These are phyloP conservation scores for Aspergillus oerlinghausenensis DNA, from an alignment of 2,329 filamentous ascomycete species.

Conservation along the genomic window DNA sequence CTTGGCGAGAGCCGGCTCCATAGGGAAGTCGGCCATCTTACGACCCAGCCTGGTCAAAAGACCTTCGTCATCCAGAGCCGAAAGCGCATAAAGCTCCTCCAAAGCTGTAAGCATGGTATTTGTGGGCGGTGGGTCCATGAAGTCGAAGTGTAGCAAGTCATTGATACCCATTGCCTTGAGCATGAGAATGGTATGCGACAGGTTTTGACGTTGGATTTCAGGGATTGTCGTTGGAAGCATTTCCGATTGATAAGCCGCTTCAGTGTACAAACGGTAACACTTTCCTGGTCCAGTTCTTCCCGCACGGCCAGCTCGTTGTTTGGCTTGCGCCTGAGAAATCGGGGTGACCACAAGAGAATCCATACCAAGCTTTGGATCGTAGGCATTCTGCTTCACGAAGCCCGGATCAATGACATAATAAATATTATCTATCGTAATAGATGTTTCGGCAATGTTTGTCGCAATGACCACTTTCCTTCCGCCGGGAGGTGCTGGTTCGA, in stretches of 20 bases:
- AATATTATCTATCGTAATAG: constrained; percentile 95
- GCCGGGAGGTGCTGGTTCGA: constrained; percentile 84
- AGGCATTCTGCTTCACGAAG: constrained; percentile 96
- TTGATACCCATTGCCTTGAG: constrained; percentile 99
- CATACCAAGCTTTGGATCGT: constrained; percentile 96
- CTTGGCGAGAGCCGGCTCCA: constrained; percentile 91
- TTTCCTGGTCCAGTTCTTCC: constrained; percentile 94
- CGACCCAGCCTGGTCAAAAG: constrained; percentile 84
- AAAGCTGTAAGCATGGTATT: constrained; percentile 97
- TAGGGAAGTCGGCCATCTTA: constrained; percentile 98
- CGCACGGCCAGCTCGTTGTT: constrained; percentile 86
- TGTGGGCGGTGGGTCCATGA: constrained; percentile 96
- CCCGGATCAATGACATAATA: constrained; percentile 97
- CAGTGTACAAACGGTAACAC: constrained; percentile 91
- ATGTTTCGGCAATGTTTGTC: constrained; percentile 97
- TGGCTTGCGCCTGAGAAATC: constrained; percentile 93
- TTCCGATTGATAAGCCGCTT: constrained; percentile 90
- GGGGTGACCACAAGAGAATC: constrained; percentile 93
- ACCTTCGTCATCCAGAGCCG: constrained; percentile 90
- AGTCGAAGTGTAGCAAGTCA: constrained; percentile 93
- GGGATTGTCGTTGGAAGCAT: constrained; percentile 96
- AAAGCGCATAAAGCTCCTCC: constrained; percentile 89
- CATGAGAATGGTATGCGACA: constrained; percentile 92
- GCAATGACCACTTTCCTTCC: constrained; percentile 93
- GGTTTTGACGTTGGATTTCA: constrained; percentile 91